Evolutionary conservation across 129 eudicot species (phyloP).

Genomic region (Kitagawia praeruptora): DNA sequence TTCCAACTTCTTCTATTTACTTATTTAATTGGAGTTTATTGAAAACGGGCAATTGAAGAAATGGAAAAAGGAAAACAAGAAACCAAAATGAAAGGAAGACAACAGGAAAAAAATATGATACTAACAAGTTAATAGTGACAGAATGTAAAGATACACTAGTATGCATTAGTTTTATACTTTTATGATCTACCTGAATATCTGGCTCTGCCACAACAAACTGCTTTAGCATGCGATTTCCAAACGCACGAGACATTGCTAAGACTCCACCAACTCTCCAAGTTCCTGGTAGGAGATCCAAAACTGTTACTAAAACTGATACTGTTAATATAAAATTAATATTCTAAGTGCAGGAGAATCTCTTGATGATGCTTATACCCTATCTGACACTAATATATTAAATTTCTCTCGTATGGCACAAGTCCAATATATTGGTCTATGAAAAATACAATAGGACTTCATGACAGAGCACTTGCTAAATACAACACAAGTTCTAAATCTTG

Average conservation of each 20-base stretch:
- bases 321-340: background rate
- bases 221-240: constrained; percentile 88
- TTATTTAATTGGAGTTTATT: background rate
- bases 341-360: background rate
- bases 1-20: background rate
- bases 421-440: background rate
- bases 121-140: background rate
- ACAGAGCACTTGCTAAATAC: background rate
- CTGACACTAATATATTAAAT: background rate
- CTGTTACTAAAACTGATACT: background rate
- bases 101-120: too few species aligned
- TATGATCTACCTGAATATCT: constrained; percentile 65
- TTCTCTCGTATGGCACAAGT: background rate
- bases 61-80: background rate
- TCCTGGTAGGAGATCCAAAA: constrained; percentile 34
- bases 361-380: background rate
- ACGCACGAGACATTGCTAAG: constrained; percentile 92
- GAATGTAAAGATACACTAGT: background rate
- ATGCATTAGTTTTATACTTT: constrained; percentile 3
- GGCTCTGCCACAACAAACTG: constrained; percentile 86
- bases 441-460: too few species aligned
- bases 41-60: background rate
- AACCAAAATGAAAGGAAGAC: background rate
- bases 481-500: background rate
- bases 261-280: constrained; percentile 98